phyloP scores from a whole-genome alignment of 768 basidiomycete species.

The Suillus alpinus region DNA sequence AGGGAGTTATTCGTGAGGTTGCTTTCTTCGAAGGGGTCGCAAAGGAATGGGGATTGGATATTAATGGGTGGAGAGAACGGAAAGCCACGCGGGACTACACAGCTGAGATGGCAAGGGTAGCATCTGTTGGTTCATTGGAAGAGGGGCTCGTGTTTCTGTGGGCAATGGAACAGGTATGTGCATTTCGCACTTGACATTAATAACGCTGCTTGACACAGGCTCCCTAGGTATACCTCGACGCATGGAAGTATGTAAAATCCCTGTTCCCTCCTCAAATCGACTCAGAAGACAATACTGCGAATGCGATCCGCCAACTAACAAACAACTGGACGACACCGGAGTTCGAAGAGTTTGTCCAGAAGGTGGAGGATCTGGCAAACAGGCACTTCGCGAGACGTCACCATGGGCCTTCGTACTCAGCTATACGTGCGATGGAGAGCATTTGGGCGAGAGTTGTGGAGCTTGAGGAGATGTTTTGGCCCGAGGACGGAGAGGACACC shows the following conservation, averaged over 20 bases:
- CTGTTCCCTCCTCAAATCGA: conserved; percentile 6
- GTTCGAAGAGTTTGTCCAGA: conserved; percentile 52
- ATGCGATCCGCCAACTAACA: conserved; percentile 48
- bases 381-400: conserved; percentile 17
- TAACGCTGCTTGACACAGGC: neutral
- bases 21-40: conserved; percentile 60
- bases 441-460: conserved; percentile 60
- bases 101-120: conserved; percentile 63
- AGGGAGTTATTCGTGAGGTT: conserved; percentile 57
- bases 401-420: conserved; percentile 5
- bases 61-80: conserved; percentile 49
- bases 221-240: conserved; percentile 62
- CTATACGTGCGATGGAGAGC: conserved; percentile 37
- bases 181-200: neutral
- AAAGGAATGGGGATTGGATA: conserved; percentile 39
- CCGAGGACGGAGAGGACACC: conserved; percentile 37
- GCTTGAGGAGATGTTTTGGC: conserved; percentile 63
- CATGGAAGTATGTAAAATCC: conserved; percentile 54
- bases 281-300: conserved; percentile 13
- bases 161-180: conserved; percentile 72
- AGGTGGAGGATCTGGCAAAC: conserved; percentile 48
- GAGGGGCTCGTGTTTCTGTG: conserved; percentile 73
- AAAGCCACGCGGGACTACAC: conserved; percentile 68
- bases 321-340: conserved; percentile 60
- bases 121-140: conserved; percentile 42